phyloP scores from a whole-genome alignment of 208 protist species.

The Crithidia acanthocephali region DNA sequence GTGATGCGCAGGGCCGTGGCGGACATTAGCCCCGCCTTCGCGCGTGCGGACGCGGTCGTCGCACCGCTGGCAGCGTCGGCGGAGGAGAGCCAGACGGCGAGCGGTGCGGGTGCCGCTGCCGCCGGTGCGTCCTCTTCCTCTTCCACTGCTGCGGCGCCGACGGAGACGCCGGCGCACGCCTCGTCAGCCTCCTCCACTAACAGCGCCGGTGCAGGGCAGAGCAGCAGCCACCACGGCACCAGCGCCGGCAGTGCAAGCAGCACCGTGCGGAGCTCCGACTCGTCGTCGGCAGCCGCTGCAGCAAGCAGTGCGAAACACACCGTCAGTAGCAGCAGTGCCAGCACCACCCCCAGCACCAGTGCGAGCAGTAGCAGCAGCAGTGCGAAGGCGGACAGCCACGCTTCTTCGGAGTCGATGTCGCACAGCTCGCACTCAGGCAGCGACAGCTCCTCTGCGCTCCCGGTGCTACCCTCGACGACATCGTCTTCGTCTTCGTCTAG shows the following conservation, averaged over 20 bases:
- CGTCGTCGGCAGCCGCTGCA: no score
- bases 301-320: no score
- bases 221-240: no score
- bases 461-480: background rate
- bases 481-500: background rate
- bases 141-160: no score
- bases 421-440: background rate
- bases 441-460: background rate
- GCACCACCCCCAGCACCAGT: constrained; percentile 1
- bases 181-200: no score
- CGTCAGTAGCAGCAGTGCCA: background rate
- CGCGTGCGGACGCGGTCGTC: background rate
- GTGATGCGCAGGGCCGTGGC: background rate
- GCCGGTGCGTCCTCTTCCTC: no score
- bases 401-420: background rate
- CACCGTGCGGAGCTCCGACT: no score
- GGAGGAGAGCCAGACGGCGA: background rate
- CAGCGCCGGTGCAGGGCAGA: no score
- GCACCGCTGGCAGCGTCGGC: background rate
- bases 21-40: background rate
- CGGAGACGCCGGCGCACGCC: no score
- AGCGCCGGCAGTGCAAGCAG: no score
- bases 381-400: background rate
- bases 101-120: no score
- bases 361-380: background rate